These are phyloP conservation scores for Lipomyces kockii DNA, from an alignment of 805 yeast species.

Conservation along the genomic window DNA sequence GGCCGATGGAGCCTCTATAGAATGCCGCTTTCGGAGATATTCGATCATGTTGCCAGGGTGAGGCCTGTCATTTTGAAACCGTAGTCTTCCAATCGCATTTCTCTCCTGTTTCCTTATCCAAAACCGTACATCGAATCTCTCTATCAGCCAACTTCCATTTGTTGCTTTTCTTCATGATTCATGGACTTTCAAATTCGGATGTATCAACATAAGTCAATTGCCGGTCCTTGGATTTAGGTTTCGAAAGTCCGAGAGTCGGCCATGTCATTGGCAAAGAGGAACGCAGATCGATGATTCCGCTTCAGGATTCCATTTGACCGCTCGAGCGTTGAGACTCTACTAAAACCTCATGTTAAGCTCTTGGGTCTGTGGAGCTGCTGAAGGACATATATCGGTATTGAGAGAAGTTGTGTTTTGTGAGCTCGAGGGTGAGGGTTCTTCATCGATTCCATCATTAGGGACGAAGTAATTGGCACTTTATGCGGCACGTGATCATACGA, in stretches of 20 bases:
- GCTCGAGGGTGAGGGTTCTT: not conserved
- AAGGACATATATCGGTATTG: not conserved
- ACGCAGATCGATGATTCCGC: not conserved
- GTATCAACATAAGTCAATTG: not conserved
- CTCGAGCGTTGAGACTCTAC: not conserved
- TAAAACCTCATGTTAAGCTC: not conserved
- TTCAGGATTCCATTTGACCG: not conserved
- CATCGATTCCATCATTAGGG: not conserved
- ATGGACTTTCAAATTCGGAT: conserved; percentile 3
- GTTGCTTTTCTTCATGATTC: not conserved
- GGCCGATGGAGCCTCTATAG: no score
- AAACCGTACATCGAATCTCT: no score
- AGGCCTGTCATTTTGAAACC: no score
- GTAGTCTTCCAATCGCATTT: no score
- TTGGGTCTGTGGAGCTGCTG: not conserved
- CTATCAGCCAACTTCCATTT: no score
- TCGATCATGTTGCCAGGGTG: no score
- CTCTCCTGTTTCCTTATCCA: no score
- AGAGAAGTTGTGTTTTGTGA: not conserved
- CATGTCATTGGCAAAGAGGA: not conserved
- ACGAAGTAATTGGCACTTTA: no score
- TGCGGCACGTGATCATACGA: no score
- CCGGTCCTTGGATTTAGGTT: not conserved
- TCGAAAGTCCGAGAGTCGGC: not conserved
- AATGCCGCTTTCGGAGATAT: no score